These are phyloP conservation scores for Ajuga chamaepitys DNA, from an alignment of 257 asterid species.

Conservation along the genomic window DNA sequence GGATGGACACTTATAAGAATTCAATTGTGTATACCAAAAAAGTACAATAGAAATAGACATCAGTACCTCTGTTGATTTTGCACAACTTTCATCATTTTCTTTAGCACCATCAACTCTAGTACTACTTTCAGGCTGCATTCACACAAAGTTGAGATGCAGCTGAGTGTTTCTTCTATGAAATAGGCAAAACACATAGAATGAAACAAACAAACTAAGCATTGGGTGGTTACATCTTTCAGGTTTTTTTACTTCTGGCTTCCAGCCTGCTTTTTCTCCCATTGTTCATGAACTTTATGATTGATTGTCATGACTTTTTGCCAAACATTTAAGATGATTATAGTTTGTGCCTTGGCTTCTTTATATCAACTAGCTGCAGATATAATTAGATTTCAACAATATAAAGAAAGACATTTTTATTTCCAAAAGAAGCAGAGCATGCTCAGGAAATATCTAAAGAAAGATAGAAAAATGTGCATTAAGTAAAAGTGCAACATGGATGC, in stretches of 20 bases:
- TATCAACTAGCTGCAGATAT: slow-evolving; percentile 60
- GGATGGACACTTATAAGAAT: background rate
- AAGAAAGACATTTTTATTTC: background rate
- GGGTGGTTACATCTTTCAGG: slow-evolving; percentile 53
- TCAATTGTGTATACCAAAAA: background rate
- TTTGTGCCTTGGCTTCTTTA: slow-evolving; percentile 85
- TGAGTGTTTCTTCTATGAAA: background rate
- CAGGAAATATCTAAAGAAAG: background rate
- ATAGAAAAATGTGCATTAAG: too few species aligned
- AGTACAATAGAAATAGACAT: background rate
- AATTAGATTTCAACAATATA: background rate
- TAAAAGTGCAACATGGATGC: background rate
- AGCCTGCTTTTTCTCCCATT: slow-evolving; percentile 88
- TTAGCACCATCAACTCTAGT: slow-evolving; percentile 64
- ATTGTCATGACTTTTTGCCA: slow-evolving; percentile 56
- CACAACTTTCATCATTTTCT: slow-evolving; percentile 75
- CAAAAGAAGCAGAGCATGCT: background rate
- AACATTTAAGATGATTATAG: slow-evolving; percentile 71
- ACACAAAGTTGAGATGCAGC: slow-evolving; percentile 11
- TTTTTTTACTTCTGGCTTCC: slow-evolving; percentile 69
- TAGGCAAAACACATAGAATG: slow-evolving; percentile 1
- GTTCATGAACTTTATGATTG: slow-evolving; percentile 79
- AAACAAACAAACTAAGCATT: slow-evolving; percentile 11
- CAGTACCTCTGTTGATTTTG: slow-evolving; percentile 50
- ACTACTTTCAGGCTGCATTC: slow-evolving; percentile 54